Evolutionary conservation across 306 rosid species (phyloP), one percentile per base, ranked within the genome.

Genomic region (Dalbergia oliveri): DNA sequence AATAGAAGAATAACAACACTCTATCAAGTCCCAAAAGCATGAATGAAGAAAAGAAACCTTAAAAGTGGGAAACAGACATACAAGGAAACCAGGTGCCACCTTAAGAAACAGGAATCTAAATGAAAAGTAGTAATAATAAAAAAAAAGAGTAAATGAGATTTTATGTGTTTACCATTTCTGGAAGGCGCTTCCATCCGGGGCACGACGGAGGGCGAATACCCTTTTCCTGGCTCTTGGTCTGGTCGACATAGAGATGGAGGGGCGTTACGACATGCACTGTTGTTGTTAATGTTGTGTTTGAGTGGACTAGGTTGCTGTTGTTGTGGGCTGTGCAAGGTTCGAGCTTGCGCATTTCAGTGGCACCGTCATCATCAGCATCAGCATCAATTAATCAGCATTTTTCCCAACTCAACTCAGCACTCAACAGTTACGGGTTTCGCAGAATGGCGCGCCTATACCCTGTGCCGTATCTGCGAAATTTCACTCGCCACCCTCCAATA

Each of bases 101-200:
- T 43, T 43, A n/a, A 34, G 13, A 31, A 53, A 47, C 53, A 47
- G 11, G 10, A 47, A 47, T 47, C 53, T 12, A 47, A 47, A 43
- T 43, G 56, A 50, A 51, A 13, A 10, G 15, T 51, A 26, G 31
- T 26, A 26, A 26, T 26, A 10, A 44, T 44, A 44, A 44, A 44
- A 37, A 37, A 3, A 4, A 37, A 9, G 50, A 44, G 11, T 9
- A 8, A 44, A 44, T 44, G 10, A 6, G 50, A 2, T 44, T 44
- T 44, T 10, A 12, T 15, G 26, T 7, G 21, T 2, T 41, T 82
- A 89, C 97, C 97, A 89, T 4, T 82, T 88, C 35, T 77, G 77
- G 73, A 86, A 89, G 61, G 92, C 87, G 60, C 94, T 91, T 44
- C 96, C 96, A 66, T 89, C 87, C 6, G 86, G 71, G 34, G 91